Conservation (phyloP, 495 filamentous ascomycete genomes). For the Hypoxylon cercidicola region DNA sequence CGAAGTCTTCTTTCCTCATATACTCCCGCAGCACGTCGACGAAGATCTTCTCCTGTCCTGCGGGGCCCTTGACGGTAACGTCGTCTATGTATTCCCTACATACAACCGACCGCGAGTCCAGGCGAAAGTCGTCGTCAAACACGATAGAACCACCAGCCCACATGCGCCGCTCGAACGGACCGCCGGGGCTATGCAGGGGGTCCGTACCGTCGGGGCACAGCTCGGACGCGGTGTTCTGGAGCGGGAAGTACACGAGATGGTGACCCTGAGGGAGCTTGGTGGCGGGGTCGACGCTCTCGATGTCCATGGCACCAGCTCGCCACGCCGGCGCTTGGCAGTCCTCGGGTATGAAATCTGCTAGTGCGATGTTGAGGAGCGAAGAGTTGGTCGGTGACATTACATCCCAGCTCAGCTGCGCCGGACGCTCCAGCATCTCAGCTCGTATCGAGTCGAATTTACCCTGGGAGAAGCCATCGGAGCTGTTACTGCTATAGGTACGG, state of each 20-base stretch:
- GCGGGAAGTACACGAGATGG: conserved; percentile 79
- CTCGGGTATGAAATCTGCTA: conserved; percentile 66
- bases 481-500: conserved; percentile 24
- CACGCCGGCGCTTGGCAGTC: conserved; percentile 18
- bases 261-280: conserved; percentile 67
- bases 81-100: conserved; percentile 74
- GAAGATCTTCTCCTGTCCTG: conserved; percentile 53
- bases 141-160: conserved; percentile 77
- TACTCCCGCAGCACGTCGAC: conserved; percentile 55
- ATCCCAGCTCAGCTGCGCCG: conserved; percentile 68
- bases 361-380: conserved; percentile 70
- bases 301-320: background rate
- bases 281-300: background rate
- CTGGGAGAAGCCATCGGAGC: conserved; percentile 6
- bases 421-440: conserved; percentile 53
- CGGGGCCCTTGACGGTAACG: conserved; percentile 50
- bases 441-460: conserved; percentile 19
- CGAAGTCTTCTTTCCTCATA: background rate
- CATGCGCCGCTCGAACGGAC: conserved; percentile 74
- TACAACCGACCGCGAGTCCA: conserved; percentile 63
- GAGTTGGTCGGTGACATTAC: conserved; percentile 71
- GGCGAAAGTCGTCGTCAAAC: conserved; percentile 43
- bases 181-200: conserved; percentile 70
- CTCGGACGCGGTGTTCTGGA: conserved; percentile 60
- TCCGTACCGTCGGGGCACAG: conserved; percentile 80